A percentile compares a stretch with the other conserved stretches of the same genome.
Conservation (phyloP, 768 basidiomycete genomes). For the Amyloporia xantha region DNA sequence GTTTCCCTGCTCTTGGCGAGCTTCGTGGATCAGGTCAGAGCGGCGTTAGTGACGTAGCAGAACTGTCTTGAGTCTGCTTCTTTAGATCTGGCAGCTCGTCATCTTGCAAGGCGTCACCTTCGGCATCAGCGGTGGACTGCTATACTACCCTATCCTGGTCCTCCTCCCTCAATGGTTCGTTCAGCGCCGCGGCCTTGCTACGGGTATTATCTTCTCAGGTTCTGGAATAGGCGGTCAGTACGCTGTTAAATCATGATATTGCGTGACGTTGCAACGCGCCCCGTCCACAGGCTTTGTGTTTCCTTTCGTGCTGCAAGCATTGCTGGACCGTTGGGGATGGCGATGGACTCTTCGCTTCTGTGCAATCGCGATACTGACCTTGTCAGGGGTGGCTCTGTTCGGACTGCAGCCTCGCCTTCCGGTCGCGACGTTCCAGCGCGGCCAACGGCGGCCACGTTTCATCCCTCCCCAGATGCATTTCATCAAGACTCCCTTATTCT, state of each 20-base stretch:
- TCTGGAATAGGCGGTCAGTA: constrained; percentile 17
- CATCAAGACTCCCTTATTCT: constrained; percentile 16
- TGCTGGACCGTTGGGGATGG: constrained; percentile 14
- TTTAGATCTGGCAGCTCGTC: constrained; percentile 18
- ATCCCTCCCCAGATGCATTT: constrained; percentile 16
- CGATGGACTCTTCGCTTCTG: constrained; percentile 19
- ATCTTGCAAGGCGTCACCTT: constrained; percentile 18
- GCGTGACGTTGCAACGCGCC: no score
- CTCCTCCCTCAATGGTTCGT: constrained; percentile 20
- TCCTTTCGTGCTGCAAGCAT: constrained; percentile 13
- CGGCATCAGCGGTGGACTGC: constrained; percentile 15
- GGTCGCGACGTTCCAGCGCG: constrained; percentile 11
- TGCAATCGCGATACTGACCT: constrained; percentile 10
- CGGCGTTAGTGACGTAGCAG: no score
- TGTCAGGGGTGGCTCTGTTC: constrained; percentile 12
- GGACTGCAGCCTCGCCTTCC: constrained; percentile 20
- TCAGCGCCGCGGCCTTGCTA: constrained; percentile 15
- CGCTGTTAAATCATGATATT: neutral
- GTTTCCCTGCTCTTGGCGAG: constrained; percentile 14
- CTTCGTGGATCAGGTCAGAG: constrained; percentile 15
- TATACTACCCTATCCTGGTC: constrained; percentile 12
- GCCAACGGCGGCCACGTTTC: constrained; percentile 14
- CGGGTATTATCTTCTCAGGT: constrained; percentile 20
- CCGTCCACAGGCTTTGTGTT: constrained; percentile 14
- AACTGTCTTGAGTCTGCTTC: no score